phyloP scores from a whole-genome alignment of 2,329 filamentous ascomycete species.

The Colletotrichum plurivorum region DNA sequence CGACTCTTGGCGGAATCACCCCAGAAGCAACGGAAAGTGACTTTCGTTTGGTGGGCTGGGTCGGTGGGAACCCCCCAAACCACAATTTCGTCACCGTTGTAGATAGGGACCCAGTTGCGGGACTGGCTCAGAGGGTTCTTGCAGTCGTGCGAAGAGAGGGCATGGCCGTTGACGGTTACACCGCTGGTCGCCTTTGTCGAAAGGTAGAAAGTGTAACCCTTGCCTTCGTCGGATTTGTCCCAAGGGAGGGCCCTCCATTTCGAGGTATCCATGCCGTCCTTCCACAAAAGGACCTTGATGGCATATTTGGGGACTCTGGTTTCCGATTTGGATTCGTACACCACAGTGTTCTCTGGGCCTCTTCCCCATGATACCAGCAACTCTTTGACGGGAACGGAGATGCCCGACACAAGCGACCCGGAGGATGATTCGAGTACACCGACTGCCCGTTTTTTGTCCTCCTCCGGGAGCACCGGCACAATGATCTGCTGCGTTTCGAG shows the following conservation, averaged over 20 bases:
- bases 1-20: constrained; percentile 65
- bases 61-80: constrained; percentile 72
- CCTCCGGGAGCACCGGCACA: constrained; percentile 51
- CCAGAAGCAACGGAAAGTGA: constrained; percentile 69
- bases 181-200: constrained; percentile 84
- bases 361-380: constrained; percentile 85
- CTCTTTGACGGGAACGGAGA: constrained; percentile 76
- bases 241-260: constrained; percentile 61
- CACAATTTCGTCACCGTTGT: constrained; percentile 82
- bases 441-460: constrained; percentile 60
- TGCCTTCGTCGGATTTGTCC: constrained; percentile 56
- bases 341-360: constrained; percentile 75
- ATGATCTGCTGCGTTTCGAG: constrained; percentile 52
- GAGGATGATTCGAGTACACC: constrained; percentile 77
- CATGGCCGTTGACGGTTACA: constrained; percentile 82
- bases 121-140: constrained; percentile 70
- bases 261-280: constrained; percentile 74
- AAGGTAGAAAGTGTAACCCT: constrained; percentile 79
- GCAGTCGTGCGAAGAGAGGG: constrained; percentile 69
- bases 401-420: constrained; percentile 74
- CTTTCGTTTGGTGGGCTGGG: constrained; percentile 56
- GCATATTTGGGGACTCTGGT: constrained; percentile 85
- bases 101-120: constrained; percentile 75
- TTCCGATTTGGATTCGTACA: constrained; percentile 75
- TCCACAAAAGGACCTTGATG: constrained; percentile 83